Conservation (phyloP, 2,329 filamentous ascomycete species). For the Aspergillus clavatus region DNA sequence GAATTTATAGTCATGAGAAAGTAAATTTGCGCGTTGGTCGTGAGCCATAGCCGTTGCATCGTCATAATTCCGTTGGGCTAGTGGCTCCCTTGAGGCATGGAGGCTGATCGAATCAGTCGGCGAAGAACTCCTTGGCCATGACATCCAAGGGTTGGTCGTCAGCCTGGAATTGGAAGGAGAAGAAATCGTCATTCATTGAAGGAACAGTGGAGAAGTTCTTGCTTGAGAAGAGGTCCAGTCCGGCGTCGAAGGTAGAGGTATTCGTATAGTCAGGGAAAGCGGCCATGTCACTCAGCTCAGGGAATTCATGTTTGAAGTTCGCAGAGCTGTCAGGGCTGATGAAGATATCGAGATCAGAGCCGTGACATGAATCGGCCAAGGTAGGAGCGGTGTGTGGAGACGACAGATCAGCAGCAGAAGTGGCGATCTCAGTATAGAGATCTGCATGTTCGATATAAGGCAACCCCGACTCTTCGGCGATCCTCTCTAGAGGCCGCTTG, state of each 20-base stretch:
- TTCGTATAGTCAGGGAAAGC: slow-evolving; percentile 33
- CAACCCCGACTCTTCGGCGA: slow-evolving; percentile 28
- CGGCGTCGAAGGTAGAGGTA: slow-evolving; percentile 30
- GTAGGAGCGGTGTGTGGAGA: slow-evolving; percentile 36
- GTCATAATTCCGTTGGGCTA: slow-evolving; percentile 8
- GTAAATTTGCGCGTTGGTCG: slow-evolving; percentile 14
- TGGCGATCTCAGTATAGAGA: slow-evolving; percentile 27
- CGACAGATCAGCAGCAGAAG: slow-evolving; percentile 30
- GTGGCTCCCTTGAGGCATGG: slow-evolving; percentile 1
- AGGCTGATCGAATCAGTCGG: slow-evolving; percentile 13
- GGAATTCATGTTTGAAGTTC: slow-evolving; percentile 29
- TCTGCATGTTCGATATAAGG: slow-evolving; percentile 24
- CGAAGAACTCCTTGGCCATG: slow-evolving; percentile 21
- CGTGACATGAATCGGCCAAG: slow-evolving; percentile 29
- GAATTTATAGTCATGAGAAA: slow-evolving; percentile 16
- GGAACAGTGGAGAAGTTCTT: slow-evolving; percentile 27
- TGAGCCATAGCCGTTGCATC: slow-evolving; percentile 15
- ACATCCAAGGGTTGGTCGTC: slow-evolving; percentile 26
- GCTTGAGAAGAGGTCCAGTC: slow-evolving; percentile 28
- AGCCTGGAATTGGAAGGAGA: slow-evolving; percentile 36
- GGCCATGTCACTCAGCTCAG: slow-evolving; percentile 27
- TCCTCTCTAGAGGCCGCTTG: slow-evolving; percentile 26
- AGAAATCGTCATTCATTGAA: slow-evolving; percentile 30
- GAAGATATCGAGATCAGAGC: slow-evolving; percentile 39
- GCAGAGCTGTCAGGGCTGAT: slow-evolving; percentile 32